Percentiles rank a stretch among this genome's conserved stretches.
Conservation (phyloP, 2,329 filamentous ascomycete species). For the Leptographium lundbergii region DNA sequence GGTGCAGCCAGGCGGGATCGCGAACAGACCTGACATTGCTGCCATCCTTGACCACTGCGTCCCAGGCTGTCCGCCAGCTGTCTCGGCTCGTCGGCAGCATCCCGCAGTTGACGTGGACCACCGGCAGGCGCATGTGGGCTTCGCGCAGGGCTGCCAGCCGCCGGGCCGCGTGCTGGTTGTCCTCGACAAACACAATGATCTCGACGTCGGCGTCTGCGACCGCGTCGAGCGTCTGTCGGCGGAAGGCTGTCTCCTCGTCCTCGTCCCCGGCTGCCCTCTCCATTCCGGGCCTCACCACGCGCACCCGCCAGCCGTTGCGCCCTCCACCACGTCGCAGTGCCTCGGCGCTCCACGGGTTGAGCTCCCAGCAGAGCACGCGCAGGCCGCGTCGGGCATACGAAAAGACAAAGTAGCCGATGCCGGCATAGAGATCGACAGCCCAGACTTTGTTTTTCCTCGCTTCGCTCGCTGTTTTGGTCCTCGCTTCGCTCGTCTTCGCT, state of each 20-base stretch:
- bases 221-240: slow-evolving; percentile 23
- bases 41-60: slow-evolving; percentile 18
- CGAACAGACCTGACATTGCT: slow-evolving; percentile 10
- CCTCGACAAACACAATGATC: slow-evolving; percentile 57
- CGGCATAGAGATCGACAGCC: slow-evolving; percentile 76
- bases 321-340: slow-evolving; percentile 63
- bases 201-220: slow-evolving; percentile 12
- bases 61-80: slow-evolving; percentile 40
- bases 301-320: slow-evolving; percentile 53
- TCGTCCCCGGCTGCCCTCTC: slow-evolving; percentile 5
- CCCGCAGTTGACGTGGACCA: slow-evolving; percentile 52
- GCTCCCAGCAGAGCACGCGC: slow-evolving; percentile 73
- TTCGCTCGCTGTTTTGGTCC: too few relatives aligned
- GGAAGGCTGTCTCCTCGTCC: slow-evolving; percentile 20
- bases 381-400: slow-evolving; percentile 63
- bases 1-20: slow-evolving; percentile 41
- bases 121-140: slow-evolving; percentile 22
- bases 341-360: slow-evolving; percentile 82
- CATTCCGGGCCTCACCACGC: slow-evolving; percentile 28
- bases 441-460: slow-evolving; percentile 17
- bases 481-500: background rate
- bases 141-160: slow-evolving; percentile 26
- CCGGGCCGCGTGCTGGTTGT: slow-evolving; percentile 43
- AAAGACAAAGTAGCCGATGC: slow-evolving; percentile 90
- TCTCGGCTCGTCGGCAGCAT: slow-evolving; percentile 44